These are phyloP conservation scores for Nakazawaea populi DNA, from an alignment of 805 yeast genomes.

Conservation along the genomic window DNA sequence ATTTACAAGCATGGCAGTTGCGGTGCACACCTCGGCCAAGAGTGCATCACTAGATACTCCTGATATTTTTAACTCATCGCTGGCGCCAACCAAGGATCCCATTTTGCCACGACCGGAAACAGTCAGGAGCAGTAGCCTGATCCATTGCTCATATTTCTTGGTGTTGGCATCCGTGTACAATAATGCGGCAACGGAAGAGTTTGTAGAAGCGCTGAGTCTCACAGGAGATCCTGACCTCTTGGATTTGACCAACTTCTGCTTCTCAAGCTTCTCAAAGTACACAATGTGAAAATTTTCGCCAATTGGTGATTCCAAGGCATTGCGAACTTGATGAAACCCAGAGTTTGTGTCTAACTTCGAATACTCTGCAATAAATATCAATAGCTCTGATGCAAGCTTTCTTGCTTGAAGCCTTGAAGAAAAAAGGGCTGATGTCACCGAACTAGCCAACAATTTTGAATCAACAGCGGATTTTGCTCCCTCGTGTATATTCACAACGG, in stretches of 20 bases:
- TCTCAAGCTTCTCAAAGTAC: conserved; percentile 17
- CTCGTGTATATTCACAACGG: conserved; percentile 61
- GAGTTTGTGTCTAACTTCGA: neutral
- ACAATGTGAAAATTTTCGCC: conserved; percentile 28
- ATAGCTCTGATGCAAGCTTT: conserved; percentile 76
- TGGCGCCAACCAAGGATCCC: conserved; percentile 91
- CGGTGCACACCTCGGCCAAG: conserved; percentile 47
- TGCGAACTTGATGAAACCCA: conserved; percentile 15
- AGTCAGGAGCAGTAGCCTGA: conserved; percentile 23
- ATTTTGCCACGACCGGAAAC: conserved; percentile 71
- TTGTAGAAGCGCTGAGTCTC: neutral
- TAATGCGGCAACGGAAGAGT: neutral
- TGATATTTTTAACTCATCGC: conserved; percentile 63
- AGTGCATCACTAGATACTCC: conserved; percentile 55
- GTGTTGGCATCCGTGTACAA: conserved; percentile 20
- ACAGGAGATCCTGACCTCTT: conserved; percentile 5
- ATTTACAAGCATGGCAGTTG: conserved; percentile 44
- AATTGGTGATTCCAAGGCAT: conserved; percentile 21
- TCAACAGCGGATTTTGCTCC: conserved; percentile 65
- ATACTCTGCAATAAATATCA: conserved; percentile 36
- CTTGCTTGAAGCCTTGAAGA: conserved; percentile 80
- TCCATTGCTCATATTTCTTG: conserved; percentile 27
- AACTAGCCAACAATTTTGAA: conserved; percentile 50
- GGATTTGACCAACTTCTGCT: neutral
- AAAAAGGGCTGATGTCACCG: conserved; percentile 72